A percentile compares a stretch with the other conserved stretches of the same genome.
Conservation (phyloP, 1,284 basidiomycete species). For the Peniophora sp. region DNA sequence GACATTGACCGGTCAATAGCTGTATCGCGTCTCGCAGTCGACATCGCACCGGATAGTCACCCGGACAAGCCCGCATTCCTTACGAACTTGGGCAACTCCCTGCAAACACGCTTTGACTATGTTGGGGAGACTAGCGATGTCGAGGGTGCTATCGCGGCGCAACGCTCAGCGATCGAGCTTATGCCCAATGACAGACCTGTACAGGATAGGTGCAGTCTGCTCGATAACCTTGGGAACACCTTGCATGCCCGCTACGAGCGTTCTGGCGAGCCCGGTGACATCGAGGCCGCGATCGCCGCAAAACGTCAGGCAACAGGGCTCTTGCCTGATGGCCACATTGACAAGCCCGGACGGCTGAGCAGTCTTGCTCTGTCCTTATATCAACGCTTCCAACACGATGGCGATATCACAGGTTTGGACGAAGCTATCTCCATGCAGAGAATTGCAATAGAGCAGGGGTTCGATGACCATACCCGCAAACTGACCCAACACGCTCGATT, state of each 20-base stretch:
- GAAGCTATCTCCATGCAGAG: no score
- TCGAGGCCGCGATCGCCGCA: conserved; percentile 16
- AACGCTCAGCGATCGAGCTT: no score
- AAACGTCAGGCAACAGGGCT: background rate
- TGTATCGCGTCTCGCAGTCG: background rate
- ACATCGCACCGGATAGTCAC: background rate
- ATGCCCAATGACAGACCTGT: no score
- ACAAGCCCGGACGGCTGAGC: no score
- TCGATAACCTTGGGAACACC: no score
- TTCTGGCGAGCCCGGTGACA: conserved; percentile 10
- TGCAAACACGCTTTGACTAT: background rate
- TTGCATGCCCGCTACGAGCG: background rate
- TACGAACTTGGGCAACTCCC: background rate
- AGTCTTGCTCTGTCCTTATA: no score
- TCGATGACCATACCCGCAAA: no score
- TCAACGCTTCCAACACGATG: no score
- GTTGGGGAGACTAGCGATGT: background rate
- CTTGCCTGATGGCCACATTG: background rate
- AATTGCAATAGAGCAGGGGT: no score
- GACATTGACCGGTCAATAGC: background rate
- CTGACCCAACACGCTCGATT: no score
- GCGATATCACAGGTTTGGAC: no score
- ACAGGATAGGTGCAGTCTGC: no score
- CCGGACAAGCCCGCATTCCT: background rate
- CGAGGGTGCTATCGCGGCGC: background rate